Percentiles rank a stretch among this genome's conserved stretches.
phyloP scores from a whole-genome alignment of 176 grass and related monocot genomes.

The Oryza rufipogon region DNA sequence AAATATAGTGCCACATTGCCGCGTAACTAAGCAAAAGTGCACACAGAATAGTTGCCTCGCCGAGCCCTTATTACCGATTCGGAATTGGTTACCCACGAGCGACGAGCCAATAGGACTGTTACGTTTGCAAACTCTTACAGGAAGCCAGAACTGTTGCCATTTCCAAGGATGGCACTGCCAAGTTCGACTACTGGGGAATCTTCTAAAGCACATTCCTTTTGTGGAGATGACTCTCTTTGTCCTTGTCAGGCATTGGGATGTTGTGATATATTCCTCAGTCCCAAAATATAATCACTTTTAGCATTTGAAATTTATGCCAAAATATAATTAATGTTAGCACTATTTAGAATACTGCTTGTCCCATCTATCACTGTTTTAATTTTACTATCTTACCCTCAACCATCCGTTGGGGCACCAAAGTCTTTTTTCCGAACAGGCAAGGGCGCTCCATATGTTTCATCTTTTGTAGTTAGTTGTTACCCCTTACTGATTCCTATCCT shows the following conservation, averaged over 20 bases:
- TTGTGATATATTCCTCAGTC: background rate
- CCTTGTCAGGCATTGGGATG: slow-evolving; percentile 39
- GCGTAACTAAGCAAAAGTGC: slow-evolving; percentile 22
- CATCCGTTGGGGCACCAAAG: too few relatives aligned
- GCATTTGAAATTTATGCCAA: too few relatives aligned
- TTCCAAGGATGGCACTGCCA: slow-evolving; percentile 24
- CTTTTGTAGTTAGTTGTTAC: slow-evolving; percentile 1
- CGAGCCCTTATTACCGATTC: background rate
- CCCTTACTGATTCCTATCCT: background rate
- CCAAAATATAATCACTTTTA: too few relatives aligned
- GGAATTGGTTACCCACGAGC: background rate
- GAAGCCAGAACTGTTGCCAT: background rate
- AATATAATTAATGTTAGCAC: too few relatives aligned
- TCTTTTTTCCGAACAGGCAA: background rate
- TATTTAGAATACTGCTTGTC: too few relatives aligned
- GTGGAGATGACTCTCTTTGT: slow-evolving; percentile 11
- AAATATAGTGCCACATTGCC: background rate
- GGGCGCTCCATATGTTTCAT: background rate
- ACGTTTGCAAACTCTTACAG: background rate
- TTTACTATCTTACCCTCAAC: too few relatives aligned
- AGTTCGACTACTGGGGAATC: slow-evolving; percentile 24
- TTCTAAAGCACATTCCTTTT: slow-evolving; percentile 25
- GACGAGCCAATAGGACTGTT: background rate
- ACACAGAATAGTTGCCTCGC: background rate
- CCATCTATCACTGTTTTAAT: too few relatives aligned